phyloP scores from a whole-genome alignment of 2,329 filamentous ascomycete species.

The Aspergillus sp. region DNA sequence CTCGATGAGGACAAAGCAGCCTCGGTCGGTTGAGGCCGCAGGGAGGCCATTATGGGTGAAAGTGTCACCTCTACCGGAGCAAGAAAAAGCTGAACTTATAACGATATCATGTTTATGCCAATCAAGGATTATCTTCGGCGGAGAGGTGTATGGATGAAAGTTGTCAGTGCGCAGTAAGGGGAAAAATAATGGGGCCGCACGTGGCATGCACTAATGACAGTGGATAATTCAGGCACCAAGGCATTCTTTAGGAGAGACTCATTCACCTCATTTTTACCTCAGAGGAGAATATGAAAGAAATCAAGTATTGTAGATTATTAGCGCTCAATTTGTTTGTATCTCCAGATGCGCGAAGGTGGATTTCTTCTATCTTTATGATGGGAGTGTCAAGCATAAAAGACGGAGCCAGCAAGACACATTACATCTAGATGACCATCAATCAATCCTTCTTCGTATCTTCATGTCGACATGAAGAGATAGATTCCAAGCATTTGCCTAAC shows the following conservation, averaged over 20 bases:
- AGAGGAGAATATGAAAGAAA: no score
- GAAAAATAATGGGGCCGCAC: conserved; percentile 6
- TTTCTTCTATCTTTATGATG: no score
- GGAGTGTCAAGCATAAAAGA: no score
- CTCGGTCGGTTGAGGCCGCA: conserved; percentile 22
- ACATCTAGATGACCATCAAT: no score
- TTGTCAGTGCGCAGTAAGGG: not conserved
- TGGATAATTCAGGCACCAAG: conserved; percentile 8
- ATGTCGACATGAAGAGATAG: no score
- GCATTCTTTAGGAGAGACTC: not conserved
- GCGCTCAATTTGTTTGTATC: no score
- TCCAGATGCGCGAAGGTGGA: no score
- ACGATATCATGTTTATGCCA: conserved; percentile 1
- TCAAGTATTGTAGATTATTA: no score
- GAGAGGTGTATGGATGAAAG: not conserved
- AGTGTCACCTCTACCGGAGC: not conserved
- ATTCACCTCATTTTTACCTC: no score
- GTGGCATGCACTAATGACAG: conserved; percentile 8
- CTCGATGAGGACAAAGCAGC: conserved; percentile 26
- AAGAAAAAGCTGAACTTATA: not conserved
- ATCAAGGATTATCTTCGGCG: not conserved
- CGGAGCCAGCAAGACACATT: no score
- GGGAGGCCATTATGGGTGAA: conserved; percentile 20
- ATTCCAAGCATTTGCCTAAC: no score
- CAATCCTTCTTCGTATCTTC: no score